Base-by-base conservation (phyloP, 2,329 filamentous ascomycete genomes). In the Thelonectria olida region DNA sequence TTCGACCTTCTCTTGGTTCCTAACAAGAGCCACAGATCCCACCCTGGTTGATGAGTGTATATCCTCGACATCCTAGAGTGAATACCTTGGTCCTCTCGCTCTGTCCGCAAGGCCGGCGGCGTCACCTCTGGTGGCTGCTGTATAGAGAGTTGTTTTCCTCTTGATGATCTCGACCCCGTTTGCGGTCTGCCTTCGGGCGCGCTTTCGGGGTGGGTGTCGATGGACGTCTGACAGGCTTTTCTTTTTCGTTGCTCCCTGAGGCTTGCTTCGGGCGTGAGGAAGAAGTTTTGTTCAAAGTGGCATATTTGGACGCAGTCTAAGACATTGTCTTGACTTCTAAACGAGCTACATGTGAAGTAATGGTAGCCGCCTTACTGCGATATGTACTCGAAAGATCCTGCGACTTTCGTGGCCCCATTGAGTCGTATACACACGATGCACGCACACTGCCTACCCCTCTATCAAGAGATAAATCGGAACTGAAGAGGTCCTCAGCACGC, bases 1-100 rank as follows among this genome's bases (percentile, higher is more conserved):
- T 48, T 55, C 53, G 53, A 55, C 53, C 53, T 55, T 39, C 53
- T 55, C 53, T 55, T 55, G 53, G 53, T 55, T 55, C 42, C 53
- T 42, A 48, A 55, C 47, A 55, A 47, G 42, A 55, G 53, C 53
- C 53, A 55, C 53, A 55, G 53, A 55, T 55, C 53, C 53, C 53
- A 55, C 53, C 53, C 53, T 55, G 53, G 53, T 55, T 55, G 53
- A 55, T 55, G 53, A 55, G 53, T 55, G 53, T 28, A 48, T 48
- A 55, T 55, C 53, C 53, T 55, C 44, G 53, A 55, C 53, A 31
- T 22, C 53, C 42, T 55, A 48, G 53, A 55, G 53, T 55, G 53
- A 55, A 55, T 55, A 55, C 53, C 34, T 13, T 28, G 53, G 53
- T 55, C 53, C 53, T 55, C 53, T 55, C 53, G 53, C 53, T 39